Percentiles rank a stretch among this genome's conserved stretches.
Conservation (phyloP, 805 yeast species). For the Candida germanica region DNA sequence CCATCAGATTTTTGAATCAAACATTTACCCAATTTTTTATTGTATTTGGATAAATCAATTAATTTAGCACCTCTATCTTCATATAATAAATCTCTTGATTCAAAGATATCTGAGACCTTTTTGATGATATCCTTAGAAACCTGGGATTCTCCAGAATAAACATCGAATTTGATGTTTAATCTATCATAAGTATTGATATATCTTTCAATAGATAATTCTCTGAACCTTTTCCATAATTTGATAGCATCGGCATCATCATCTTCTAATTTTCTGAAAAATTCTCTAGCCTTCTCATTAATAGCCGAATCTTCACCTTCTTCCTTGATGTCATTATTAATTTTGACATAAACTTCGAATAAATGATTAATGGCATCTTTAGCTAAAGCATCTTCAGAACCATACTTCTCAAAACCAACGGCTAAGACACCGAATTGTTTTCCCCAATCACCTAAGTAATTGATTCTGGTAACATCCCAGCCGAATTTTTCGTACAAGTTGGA, state of each 20-base stretch:
- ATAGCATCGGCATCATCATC: conserved; percentile 84
- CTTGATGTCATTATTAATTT: conserved; percentile 72
- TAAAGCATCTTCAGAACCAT: conserved; percentile 75
- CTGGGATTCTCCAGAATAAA: conserved; percentile 94
- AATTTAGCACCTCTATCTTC: conserved; percentile 90
- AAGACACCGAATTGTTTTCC: conserved; percentile 97
- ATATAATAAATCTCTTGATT: conserved; percentile 65
- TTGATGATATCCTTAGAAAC: conserved; percentile 73
- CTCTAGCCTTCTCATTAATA: conserved; percentile 82
- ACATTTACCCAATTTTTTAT: conserved; percentile 90
- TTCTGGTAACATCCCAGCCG: conserved; percentile 90
- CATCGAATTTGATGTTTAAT: conserved; percentile 83
- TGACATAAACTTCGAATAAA: conserved; percentile 90
- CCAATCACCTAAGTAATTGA: conserved; percentile 99
- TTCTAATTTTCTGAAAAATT: conserved; percentile 87
- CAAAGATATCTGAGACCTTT: conserved; percentile 58
- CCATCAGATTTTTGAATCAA: conserved; percentile 94
- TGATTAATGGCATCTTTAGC: conserved; percentile 85
- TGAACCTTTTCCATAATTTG: conserved; percentile 77
- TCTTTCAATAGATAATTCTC: conserved; percentile 84
- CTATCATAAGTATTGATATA: conserved; percentile 88
- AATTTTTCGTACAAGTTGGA: conserved; percentile 83
- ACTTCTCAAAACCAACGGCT: conserved; percentile 87
- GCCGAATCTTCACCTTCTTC: conserved; percentile 54
- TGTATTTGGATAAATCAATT: conserved; percentile 78